Percentiles rank a stretch among this genome's conserved stretches.
phyloP scores from a whole-genome alignment of 202 grass and related monocot species.

The Sporobolus alterniflorus region DNA sequence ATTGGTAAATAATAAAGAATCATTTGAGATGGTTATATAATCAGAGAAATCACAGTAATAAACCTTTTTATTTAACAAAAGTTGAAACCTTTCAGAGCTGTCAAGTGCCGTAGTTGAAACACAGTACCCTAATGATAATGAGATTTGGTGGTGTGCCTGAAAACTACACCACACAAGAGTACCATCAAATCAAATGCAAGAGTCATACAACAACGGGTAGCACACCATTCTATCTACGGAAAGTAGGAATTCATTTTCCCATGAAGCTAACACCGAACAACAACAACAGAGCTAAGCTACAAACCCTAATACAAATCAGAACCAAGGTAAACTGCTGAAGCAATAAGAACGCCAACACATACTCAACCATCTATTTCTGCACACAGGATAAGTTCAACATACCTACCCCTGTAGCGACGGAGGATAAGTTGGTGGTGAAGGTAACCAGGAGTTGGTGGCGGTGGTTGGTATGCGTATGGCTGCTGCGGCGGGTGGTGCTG shows the following conservation, averaged over 20 bases:
- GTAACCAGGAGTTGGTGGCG: slow-evolving; percentile 44
- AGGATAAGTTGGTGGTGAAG: slow-evolving; percentile 40
- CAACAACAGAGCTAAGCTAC: not conserved
- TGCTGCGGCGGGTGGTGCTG: slow-evolving; percentile 31
- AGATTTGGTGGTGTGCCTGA: too few species aligned
- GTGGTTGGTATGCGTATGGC: slow-evolving; percentile 18
- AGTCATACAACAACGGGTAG: not conserved
- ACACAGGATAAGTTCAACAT: not conserved
- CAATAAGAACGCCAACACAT: not conserved
- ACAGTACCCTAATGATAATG: too few species aligned
- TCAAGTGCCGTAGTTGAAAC: too few species aligned
- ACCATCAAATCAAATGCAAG: not conserved
- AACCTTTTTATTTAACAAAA: too few species aligned
- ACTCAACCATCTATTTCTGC: not conserved
- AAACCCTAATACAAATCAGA: slow-evolving; percentile 33
- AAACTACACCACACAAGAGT: not conserved
- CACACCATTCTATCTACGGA: not conserved
- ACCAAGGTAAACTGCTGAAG: not conserved
- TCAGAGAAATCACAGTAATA: too few species aligned
- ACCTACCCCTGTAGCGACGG: slow-evolving; percentile 55
- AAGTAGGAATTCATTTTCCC: not conserved
- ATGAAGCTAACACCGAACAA: slow-evolving; percentile 11
- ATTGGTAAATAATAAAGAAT: too few species aligned
- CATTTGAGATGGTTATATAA: too few species aligned
- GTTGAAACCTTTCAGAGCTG: too few species aligned